Base-by-base conservation (phyloP, 2,329 filamentous ascomycete species). In the Aureobasidium pullulans region DNA sequence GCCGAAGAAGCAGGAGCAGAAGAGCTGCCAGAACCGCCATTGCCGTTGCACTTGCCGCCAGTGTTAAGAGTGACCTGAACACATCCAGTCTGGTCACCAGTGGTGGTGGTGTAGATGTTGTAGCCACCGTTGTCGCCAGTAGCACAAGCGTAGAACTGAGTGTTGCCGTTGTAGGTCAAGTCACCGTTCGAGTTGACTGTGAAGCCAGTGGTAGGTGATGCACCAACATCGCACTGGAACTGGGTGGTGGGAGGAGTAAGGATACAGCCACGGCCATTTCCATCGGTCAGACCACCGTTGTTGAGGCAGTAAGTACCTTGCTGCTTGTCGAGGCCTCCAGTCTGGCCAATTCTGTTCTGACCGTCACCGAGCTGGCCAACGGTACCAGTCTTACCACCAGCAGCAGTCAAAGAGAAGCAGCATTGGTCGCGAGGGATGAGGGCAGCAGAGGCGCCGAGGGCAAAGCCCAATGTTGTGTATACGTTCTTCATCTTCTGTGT, bases 281-380 rank as follows among this genome's bases (percentile, higher is more conserved):
- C 67, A 66, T 87, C 84, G 19, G 74, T 79, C 61, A 87, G 77
- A 34, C 36, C 71, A 40, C 79, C 77, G 44, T 76, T 75, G 61
- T 76, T 74, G 65, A 86, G 76, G 58, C 76, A 82, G 67, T 81
- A 86, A n/a, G n/a, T 43, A 9, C 23, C 53, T 1, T 34, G 10
- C 10, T 76, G 73, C 11, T 75, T 75, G 32, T 76, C 67, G 1
- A 72, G 63, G 10, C 81, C 69, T n/a, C 72, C 39, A 10, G 19
- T 47, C 40, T 62, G 49, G 9, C 80, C 79, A 40, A 84, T 75
- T 48, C 82, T 77, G 65, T 77, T 78, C 71, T 86, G 84, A 10
- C 84, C 84, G 67, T 84, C 81, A 53, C 63, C 66, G 42, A 87
- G 74, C 67, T 87, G 79, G 11, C 83, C 84, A 39, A 87, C 70